phyloP scores from a whole-genome alignment of 495 filamentous ascomycete genomes.

The Podospora didyma region DNA sequence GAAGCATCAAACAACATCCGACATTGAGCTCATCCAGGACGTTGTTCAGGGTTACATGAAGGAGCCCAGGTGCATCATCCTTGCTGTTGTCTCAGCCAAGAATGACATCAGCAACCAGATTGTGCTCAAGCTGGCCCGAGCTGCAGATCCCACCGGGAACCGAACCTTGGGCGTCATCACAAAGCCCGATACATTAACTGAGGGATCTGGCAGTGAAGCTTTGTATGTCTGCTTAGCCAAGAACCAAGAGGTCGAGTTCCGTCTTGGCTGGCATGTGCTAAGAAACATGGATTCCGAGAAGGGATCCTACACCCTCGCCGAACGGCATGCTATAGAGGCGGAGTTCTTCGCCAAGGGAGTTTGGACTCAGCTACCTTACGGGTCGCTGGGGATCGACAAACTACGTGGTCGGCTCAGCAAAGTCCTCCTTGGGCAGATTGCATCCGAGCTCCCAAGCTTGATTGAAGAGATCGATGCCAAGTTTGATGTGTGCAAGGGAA shows the following conservation, averaged over 20 bases:
- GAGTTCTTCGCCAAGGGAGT: constrained; percentile 40
- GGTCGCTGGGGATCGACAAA: constrained; percentile 41
- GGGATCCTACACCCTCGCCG: constrained; percentile 27
- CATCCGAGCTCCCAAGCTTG: constrained; percentile 52
- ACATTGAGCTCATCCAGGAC: constrained; percentile 47
- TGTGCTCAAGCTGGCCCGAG: constrained; percentile 66
- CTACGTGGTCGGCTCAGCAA: constrained; percentile 52
- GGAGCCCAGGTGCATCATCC: constrained; percentile 55
- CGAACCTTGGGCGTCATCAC: constrained; percentile 83
- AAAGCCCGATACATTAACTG: constrained; percentile 66
- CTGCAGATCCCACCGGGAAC: constrained; percentile 68
- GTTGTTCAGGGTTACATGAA: constrained; percentile 60
- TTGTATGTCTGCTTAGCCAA: constrained; percentile 50
- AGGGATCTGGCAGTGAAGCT: constrained; percentile 45
- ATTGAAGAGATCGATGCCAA: constrained; percentile 52
- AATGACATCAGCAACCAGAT: constrained; percentile 59
- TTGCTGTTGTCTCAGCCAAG: constrained; percentile 63
- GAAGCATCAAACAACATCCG: constrained; percentile 41
- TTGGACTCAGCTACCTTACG: constrained; percentile 33
- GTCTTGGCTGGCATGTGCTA: constrained; percentile 70
- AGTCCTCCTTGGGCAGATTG: constrained; percentile 54
- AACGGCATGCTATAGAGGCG: constrained; percentile 38
- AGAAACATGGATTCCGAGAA: constrained; percentile 57
- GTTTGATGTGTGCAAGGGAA: constrained; percentile 22
- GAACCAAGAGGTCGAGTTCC: constrained; percentile 59